Base-by-base conservation (phyloP, 2,329 filamentous ascomycete genomes). In the Neopestalotiopsis clavispora region DNA sequence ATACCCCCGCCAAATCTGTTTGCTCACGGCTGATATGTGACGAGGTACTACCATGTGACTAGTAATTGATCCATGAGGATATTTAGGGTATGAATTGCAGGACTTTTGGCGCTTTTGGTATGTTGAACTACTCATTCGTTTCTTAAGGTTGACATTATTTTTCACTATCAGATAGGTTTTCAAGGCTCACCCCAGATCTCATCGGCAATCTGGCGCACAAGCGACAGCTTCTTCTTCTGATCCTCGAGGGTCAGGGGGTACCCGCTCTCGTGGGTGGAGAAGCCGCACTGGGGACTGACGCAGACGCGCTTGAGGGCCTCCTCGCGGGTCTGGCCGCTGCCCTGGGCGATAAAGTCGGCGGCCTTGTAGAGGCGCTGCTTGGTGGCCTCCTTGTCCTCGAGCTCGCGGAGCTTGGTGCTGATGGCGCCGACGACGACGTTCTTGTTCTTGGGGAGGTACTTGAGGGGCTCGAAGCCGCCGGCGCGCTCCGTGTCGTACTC, bases 261-360 rank as follows among this genome's bases (percentile, higher is more conserved):
- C 0, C 92, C 92, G 74, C 87, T 89, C 73, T 91, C 89, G 77
- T 95, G 92, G 45, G 90, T 93, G 45, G 91, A 92, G 78, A 92
- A 92, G 5, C 90, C 91, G 77, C 91, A 93, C 81, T 94, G 91
- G 0, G 92, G 91, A 76, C 89, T 92, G 20, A 93, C 86, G 67
- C 86, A 86, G 62, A 94, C 82, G 73, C 90, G 87, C 79, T 91
- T 86, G 13, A 95, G 82, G 0, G 91, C 91, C 78, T 94, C 87
- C 77, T 93, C 87, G 60, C 84, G 83, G 2, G 83, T 87, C 80
- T 92, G 84, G 10, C 87, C 87, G 66, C 85, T 89, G 0, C 92
- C 92, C 79, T 91, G 85, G 0, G 91, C 91, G 32, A 94, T 87
- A 78, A 89, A 90, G 64, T 91, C 87, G 2, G 91, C 92, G 0